These are phyloP conservation scores for Golubevia sp. DNA, from an alignment of 1,284 basidiomycete species.

Conservation along the genomic window DNA sequence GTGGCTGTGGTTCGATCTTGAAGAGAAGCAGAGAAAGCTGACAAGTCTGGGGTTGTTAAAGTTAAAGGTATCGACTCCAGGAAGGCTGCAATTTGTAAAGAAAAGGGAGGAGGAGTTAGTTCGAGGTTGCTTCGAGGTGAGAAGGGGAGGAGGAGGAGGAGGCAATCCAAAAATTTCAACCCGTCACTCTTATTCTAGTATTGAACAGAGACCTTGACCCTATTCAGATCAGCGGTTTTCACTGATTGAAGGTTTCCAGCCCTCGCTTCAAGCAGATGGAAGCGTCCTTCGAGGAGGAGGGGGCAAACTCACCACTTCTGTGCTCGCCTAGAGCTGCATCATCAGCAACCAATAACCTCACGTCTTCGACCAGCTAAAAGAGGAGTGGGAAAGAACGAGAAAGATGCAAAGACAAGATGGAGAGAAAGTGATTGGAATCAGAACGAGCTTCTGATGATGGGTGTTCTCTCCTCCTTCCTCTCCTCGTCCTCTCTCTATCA, in stretches of 20 bases:
- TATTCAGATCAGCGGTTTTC: no score
- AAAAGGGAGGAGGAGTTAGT: not conserved
- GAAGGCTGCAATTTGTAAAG: slow-evolving; percentile 6
- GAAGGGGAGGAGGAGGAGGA: not conserved
- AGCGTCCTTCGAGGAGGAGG: not conserved
- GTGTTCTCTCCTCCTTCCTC: not conserved
- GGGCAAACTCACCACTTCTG: slow-evolving; percentile 7
- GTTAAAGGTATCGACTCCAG: slow-evolving; percentile 16
- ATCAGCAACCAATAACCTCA: slow-evolving; percentile 7
- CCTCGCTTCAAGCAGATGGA: not conserved
- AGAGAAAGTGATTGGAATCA: not conserved
- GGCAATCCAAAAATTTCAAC: not conserved
- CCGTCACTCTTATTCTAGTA: not conserved
- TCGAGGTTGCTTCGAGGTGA: not conserved
- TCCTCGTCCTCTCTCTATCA: not conserved
- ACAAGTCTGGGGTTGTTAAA: slow-evolving; percentile 1
- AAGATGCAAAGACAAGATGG: not conserved
- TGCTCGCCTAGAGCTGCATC: slow-evolving; percentile 8
- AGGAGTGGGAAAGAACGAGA: not conserved
- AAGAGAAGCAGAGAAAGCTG: slow-evolving; percentile 13
- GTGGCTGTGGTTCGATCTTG: slow-evolving; percentile 13
- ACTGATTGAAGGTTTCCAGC: no score
- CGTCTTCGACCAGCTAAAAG: slow-evolving; percentile 16
- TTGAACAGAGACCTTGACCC: not conserved
- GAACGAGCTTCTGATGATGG: not conserved